Conservation (phyloP, 305 asterid genomes). For the Solanum hybrid region DNA sequence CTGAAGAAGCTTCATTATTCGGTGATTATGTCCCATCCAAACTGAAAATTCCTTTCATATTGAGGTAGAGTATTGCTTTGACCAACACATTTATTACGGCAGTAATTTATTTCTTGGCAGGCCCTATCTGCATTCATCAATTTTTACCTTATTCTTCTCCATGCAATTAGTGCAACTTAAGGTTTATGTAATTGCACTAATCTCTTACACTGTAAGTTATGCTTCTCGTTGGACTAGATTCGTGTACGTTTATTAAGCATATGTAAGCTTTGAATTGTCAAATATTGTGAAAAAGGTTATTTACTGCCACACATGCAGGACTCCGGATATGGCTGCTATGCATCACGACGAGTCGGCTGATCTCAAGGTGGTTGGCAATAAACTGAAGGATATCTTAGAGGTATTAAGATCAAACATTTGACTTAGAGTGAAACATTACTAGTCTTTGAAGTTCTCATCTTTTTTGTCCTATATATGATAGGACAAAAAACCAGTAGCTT, state of each 20-base stretch:
- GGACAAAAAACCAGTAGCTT: background rate
- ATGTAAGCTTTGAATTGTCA: background rate
- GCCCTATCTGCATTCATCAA: background rate
- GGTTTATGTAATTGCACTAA: background rate
- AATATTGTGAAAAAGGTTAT: background rate
- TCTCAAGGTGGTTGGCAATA: constrained; percentile 71
- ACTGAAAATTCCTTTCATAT: constrained; percentile 55
- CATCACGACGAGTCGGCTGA: constrained; percentile 83
- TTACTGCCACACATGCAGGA: constrained; percentile 37
- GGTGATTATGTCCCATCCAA: constrained; percentile 64
- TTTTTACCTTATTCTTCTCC: background rate
- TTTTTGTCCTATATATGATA: background rate
- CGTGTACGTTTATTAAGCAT: background rate
- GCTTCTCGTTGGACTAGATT: background rate
- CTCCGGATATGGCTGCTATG: constrained; percentile 78
- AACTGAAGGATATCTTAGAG: constrained; percentile 69
- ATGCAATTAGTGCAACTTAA: background rate
- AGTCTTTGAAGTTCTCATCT: background rate
- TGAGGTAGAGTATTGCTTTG: constrained; percentile 34
- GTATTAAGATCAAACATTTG: constrained; percentile 18
- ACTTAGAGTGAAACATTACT: background rate
- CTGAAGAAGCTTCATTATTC: constrained; percentile 65
- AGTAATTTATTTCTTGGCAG: background rate
- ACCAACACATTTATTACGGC: background rate
- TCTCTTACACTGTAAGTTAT: background rate